These are phyloP conservation scores for Lachancea kluyveri DNA, from an alignment of 805 yeast species.

Conservation along the genomic window DNA sequence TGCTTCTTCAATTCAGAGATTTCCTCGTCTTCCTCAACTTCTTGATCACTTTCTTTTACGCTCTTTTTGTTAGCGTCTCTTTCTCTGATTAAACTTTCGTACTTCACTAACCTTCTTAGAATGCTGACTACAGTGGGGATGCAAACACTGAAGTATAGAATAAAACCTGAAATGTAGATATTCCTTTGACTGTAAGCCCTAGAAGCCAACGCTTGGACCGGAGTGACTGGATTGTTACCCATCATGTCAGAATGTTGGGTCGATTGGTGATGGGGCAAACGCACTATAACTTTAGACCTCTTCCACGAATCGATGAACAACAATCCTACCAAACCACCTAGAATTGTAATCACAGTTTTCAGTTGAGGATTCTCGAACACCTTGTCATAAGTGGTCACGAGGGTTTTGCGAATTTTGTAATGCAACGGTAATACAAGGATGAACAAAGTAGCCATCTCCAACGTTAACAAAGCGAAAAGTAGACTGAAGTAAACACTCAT, in stretches of 20 bases:
- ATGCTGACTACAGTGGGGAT: constrained; percentile 49
- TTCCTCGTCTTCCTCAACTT: constrained; percentile 19
- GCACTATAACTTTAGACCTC: constrained; percentile 33
- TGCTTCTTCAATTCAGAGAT: constrained; percentile 32
- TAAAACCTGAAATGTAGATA: constrained; percentile 57
- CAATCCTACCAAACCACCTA: constrained; percentile 38
- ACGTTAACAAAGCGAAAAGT: constrained; percentile 41
- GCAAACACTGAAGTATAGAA: constrained; percentile 47
- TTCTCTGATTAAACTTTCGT: constrained; percentile 32
- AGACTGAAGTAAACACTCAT: constrained; percentile 32
- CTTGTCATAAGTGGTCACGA: constrained; percentile 34
- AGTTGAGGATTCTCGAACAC: constrained; percentile 36
- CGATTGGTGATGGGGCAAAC: constrained; percentile 18
- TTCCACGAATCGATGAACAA: constrained; percentile 52
- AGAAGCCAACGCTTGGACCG: constrained; percentile 48
- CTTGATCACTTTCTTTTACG: constrained; percentile 11
- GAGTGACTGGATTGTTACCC: constrained; percentile 28
- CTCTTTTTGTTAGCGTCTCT: constrained; percentile 10
- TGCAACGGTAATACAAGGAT: constrained; percentile 53
- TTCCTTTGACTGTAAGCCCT: constrained; percentile 61
- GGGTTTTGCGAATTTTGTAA: constrained; percentile 37
- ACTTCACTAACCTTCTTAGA: constrained; percentile 45
- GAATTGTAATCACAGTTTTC: constrained; percentile 39
- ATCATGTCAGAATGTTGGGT: constrained; percentile 14
- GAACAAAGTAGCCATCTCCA: constrained; percentile 45